These are phyloP conservation scores for Syncephalastrum monosporum DNA, from an alignment of 371 early-diverging fungal species.

Conservation along the genomic window DNA sequence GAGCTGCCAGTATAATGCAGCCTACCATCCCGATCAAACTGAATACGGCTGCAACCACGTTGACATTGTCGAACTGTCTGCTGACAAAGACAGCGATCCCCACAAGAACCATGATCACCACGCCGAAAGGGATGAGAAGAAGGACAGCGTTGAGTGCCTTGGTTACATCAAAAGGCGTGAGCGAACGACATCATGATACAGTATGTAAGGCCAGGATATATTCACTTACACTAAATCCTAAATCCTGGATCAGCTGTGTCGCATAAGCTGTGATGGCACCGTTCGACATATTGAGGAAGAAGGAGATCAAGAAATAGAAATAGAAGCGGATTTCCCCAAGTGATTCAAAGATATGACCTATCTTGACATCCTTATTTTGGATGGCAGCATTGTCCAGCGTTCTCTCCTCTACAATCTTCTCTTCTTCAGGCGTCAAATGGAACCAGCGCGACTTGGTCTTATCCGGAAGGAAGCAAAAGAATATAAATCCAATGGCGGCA, in stretches of 20 bases:
- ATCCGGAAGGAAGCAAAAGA: slow-evolving; percentile 38
- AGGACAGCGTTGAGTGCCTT: slow-evolving; percentile 22
- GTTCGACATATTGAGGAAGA: slow-evolving; percentile 34
- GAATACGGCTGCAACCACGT: slow-evolving; percentile 15
- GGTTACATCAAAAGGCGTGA: not conserved
- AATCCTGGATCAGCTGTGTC: slow-evolving; percentile 25
- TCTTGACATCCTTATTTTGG: slow-evolving; percentile 26
- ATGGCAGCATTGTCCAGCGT: slow-evolving; percentile 32
- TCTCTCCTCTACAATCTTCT: slow-evolving; percentile 33
- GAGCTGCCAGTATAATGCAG: slow-evolving; percentile 18
- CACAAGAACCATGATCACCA: slow-evolving; percentile 15
- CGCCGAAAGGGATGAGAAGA: slow-evolving; percentile 21
- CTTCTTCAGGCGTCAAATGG: slow-evolving; percentile 31
- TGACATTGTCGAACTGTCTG: slow-evolving; percentile 12
- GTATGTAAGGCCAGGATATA: not conserved
- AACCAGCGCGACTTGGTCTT: slow-evolving; percentile 29
- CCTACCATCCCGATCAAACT: slow-evolving; percentile 17
- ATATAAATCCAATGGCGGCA: slow-evolving; percentile 20
- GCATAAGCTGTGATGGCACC: slow-evolving; percentile 37
- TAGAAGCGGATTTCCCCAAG: slow-evolving; percentile 28
- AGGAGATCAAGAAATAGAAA: slow-evolving; percentile 26
- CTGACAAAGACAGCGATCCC: slow-evolving; percentile 15
- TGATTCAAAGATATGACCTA: slow-evolving; percentile 30
- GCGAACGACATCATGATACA: not conserved
- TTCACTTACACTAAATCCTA: slow-evolving; percentile 31